These are phyloP conservation scores for Microdochium paspali DNA, from an alignment of 2,329 filamentous ascomycete genomes.

Conservation along the genomic window DNA sequence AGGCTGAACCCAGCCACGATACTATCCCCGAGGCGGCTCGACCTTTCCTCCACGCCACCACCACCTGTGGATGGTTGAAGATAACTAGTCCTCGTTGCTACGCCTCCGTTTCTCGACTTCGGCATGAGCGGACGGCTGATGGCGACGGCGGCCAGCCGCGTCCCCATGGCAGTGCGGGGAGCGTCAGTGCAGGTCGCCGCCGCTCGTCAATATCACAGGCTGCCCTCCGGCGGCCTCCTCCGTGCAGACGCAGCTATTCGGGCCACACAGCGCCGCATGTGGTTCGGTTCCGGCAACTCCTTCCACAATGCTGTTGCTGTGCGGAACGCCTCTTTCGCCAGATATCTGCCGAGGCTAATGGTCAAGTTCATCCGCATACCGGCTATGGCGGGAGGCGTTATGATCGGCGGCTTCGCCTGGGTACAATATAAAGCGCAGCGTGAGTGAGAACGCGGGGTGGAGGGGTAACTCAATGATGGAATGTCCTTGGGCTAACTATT, in stretches of 20 bases:
- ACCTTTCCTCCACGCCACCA: neutral
- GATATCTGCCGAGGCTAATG: conserved; percentile 75
- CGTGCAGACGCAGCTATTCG: conserved; percentile 51
- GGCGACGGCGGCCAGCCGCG: conserved; percentile 11
- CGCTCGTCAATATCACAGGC: conserved; percentile 56
- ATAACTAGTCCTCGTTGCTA: neutral
- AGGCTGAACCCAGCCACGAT: neutral
- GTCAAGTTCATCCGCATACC: conserved; percentile 82
- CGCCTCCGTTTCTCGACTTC: conserved; percentile 19
- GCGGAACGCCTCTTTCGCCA: conserved; percentile 54
- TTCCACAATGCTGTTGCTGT: conserved; percentile 70
- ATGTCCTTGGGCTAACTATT: no score
- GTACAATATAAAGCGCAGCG: conserved; percentile 91
- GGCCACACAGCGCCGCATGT: conserved; percentile 54
- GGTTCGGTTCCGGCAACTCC: conserved; percentile 64
- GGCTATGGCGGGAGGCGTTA: conserved; percentile 82
- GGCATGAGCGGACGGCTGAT: conserved; percentile 25
- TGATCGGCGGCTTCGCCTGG: conserved; percentile 81
- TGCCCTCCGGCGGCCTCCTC: conserved; percentile 60
- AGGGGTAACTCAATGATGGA: conserved; percentile 2
- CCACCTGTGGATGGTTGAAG: neutral
- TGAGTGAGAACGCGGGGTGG: conserved; percentile 34
- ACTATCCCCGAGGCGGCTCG: neutral
- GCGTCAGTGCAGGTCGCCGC: conserved; percentile 25
- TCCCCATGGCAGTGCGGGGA: neutral